A percentile compares a stretch with the other conserved stretches of the same genome.
phyloP scores from a whole-genome alignment of 2,329 filamentous ascomycete species.

The Sordariomycetes sp. region DNA sequence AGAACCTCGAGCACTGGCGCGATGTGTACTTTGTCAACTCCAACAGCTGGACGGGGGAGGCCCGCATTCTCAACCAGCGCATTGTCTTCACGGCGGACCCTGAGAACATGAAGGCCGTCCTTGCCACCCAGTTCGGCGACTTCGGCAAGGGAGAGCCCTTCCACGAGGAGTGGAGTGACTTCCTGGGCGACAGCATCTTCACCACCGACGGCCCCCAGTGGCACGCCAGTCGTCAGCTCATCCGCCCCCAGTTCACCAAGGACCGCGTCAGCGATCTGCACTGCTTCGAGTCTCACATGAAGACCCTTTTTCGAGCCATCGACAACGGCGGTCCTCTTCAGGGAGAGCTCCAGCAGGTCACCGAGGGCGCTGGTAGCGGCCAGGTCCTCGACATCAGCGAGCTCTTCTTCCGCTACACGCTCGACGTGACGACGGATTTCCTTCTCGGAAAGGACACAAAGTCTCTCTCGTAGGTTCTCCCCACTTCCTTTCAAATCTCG shows the following conservation, averaged over 20 bases:
- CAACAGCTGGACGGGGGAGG: slow-evolving; percentile 50
- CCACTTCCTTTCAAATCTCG: background rate
- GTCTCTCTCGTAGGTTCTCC: slow-evolving; percentile 38
- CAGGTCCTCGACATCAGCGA: slow-evolving; percentile 60
- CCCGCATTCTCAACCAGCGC: slow-evolving; percentile 43
- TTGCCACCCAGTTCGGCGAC: slow-evolving; percentile 78
- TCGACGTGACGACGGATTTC: slow-evolving; percentile 83
- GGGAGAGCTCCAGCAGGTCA: slow-evolving; percentile 54
- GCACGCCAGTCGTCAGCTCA: slow-evolving; percentile 72
- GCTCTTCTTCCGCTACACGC: slow-evolving; percentile 74
- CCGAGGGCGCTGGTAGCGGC: slow-evolving; percentile 52
- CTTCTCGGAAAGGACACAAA: slow-evolving; percentile 69
- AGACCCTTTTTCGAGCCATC: slow-evolving; percentile 62
- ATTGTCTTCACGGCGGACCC: slow-evolving; percentile 70
- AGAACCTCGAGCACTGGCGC: slow-evolving; percentile 54
- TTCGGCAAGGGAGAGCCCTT: slow-evolving; percentile 76
- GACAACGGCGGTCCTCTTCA: slow-evolving; percentile 47
- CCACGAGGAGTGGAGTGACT: slow-evolving; percentile 65
- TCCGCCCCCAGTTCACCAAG: slow-evolving; percentile 79
- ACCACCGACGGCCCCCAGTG: slow-evolving; percentile 71
- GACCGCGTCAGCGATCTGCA: slow-evolving; percentile 76
- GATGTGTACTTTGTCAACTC: slow-evolving; percentile 32
- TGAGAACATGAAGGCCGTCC: slow-evolving; percentile 83
- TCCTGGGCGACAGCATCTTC: slow-evolving; percentile 67
- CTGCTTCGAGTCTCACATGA: slow-evolving; percentile 71